These are phyloP conservation scores for Diospyros kaki DNA, from an alignment of 148 eudicot species.

Conservation along the genomic window DNA sequence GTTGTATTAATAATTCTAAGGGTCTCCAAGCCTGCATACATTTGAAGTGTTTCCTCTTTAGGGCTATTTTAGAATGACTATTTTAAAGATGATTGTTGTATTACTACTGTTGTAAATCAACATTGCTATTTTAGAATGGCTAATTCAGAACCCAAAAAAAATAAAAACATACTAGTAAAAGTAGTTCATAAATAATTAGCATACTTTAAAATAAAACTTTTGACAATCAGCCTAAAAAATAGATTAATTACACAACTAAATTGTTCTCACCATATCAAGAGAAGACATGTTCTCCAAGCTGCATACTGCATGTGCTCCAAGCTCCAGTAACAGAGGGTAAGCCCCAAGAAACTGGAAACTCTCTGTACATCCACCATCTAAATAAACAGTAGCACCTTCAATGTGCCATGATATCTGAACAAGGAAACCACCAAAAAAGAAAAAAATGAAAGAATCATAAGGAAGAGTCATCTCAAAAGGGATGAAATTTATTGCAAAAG, in stretches of 20 bases:
- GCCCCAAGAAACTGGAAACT: slow-evolving; percentile 90
- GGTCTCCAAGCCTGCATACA: not conserved
- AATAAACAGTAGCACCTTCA: slow-evolving; percentile 66
- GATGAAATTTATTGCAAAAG: not conserved
- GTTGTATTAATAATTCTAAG: not conserved
- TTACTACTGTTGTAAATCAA: no score
- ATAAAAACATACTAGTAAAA: not conserved
- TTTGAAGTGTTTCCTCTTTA: not conserved
- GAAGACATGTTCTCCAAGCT: slow-evolving; percentile 86
- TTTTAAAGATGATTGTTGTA: no score
- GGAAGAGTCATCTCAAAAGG: not conserved
- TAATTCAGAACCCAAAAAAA: not conserved
- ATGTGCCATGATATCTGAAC: slow-evolving; percentile 72
- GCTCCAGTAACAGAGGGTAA: slow-evolving; percentile 67
- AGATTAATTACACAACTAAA: not conserved
- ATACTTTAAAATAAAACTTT: not conserved
- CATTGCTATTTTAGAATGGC: not conserved
- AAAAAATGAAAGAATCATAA: not conserved
- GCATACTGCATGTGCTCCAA: slow-evolving; percentile 77
- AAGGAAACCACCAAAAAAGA: not conserved
- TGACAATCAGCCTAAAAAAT: not conserved
- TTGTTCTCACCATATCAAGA: slow-evolving; percentile 59
- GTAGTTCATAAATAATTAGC: not conserved
- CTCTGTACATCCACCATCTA: slow-evolving; percentile 94
- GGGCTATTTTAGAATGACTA: not conserved